phyloP scores from a whole-genome alignment of 2,329 filamentous ascomycete genomes.

The Kalaharituber pfeilii region DNA sequence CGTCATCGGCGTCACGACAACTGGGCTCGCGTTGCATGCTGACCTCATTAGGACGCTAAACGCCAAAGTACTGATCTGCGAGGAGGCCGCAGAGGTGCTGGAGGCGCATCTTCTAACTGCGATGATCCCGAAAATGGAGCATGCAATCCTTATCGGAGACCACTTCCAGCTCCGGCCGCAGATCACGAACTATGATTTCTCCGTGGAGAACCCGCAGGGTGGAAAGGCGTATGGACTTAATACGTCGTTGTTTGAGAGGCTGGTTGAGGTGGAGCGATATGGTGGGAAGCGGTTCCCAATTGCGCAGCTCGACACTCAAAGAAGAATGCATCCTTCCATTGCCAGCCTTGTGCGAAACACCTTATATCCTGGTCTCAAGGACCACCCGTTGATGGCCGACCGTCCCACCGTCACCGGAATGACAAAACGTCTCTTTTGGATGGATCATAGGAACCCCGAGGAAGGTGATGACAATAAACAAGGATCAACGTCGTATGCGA shows the following conservation, averaged over 20 bases:
- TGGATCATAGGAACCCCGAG: constrained; percentile 45
- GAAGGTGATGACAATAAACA: constrained; percentile 31
- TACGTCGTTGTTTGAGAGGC: constrained; percentile 49
- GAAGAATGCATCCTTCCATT: constrained; percentile 53
- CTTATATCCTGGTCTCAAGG: constrained; percentile 44
- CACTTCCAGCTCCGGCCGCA: constrained; percentile 57
- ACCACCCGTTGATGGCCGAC: constrained; percentile 35
- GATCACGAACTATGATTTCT: constrained; percentile 41
- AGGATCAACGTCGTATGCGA: constrained; percentile 41
- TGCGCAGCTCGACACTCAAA: constrained; percentile 41
- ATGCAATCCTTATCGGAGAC: constrained; percentile 54
- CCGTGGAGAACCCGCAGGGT: constrained; percentile 45
- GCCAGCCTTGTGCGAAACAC: constrained; percentile 40
- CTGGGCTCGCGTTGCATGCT: constrained; percentile 45
- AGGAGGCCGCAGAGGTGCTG: constrained; percentile 58
- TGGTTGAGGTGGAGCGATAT: too few species aligned
- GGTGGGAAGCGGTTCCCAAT: constrained; percentile 35
- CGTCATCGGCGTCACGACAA: constrained; percentile 57
- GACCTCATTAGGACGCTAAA: constrained; percentile 36
- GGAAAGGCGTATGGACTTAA: constrained; percentile 51
- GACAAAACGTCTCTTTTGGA: constrained; percentile 42
- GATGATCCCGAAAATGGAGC: constrained; percentile 37
- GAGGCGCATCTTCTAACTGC: constrained; percentile 50
- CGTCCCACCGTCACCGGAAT: constrained; percentile 40
- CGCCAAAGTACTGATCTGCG: constrained; percentile 46